phyloP scores from a whole-genome alignment of 345 rosid genomes.

The Euphorbia peplus region DNA sequence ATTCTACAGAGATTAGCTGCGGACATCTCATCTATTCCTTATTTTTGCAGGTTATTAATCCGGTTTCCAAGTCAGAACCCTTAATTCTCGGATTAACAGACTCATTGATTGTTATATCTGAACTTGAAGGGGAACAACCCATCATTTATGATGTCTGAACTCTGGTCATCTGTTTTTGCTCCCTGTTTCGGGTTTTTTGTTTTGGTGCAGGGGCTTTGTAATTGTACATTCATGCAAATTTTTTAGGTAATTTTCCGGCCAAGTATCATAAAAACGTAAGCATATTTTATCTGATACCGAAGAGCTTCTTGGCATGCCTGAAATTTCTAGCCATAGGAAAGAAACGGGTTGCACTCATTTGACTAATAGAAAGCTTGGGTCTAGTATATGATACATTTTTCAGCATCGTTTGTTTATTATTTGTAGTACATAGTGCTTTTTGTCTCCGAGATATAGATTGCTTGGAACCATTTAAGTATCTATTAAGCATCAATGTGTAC shows the following conservation, averaged over 20 bases:
- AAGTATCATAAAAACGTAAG: background rate
- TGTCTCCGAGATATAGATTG: too few species aligned
- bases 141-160: constrained; percentile 9
- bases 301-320: too few species aligned
- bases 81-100: constrained; percentile 54
- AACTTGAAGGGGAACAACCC: constrained; percentile 85
- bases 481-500: too few species aligned
- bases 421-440: too few species aligned
- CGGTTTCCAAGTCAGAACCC: constrained; percentile 58
- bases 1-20: background rate
- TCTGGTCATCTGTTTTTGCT: background rate
- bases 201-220: background rate
- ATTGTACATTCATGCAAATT: background rate
- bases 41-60: constrained; percentile 73
- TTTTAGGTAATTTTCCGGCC: background rate
- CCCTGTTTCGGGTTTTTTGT: background rate
- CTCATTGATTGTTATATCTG: constrained; percentile 81
- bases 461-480: too few species aligned
- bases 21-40: constrained; percentile 7
- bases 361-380: too few species aligned
- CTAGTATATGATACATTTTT: too few species aligned
- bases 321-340: too few species aligned
- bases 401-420: too few species aligned
- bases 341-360: too few species aligned
- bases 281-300: background rate